A percentile compares a stretch with the other conserved stretches of the same genome.
Conservation (phyloP, 1,284 basidiomycete species). For the Pseudozyma thailandica region DNA sequence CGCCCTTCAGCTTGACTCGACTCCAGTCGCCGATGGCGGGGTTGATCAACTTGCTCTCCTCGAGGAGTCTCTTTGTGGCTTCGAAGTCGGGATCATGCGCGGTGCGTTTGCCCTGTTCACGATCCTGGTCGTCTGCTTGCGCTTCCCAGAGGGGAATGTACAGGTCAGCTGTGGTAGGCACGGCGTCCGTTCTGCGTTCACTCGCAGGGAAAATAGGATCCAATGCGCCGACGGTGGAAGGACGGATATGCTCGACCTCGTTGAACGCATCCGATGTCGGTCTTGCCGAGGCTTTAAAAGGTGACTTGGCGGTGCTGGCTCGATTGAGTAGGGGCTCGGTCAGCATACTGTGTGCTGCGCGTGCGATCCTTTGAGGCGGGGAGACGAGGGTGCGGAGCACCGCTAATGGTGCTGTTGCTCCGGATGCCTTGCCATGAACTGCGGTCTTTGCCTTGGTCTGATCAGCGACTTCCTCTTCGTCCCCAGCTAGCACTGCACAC, state of each 20-base stretch:
- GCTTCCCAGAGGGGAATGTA: conserved; percentile 42
- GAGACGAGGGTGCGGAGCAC: conserved; percentile 29
- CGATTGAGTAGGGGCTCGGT: conserved; percentile 54
- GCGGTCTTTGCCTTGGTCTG: background rate
- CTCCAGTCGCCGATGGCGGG: conserved; percentile 64
- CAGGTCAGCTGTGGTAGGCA: conserved; percentile 40
- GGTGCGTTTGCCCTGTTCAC: conserved; percentile 8
- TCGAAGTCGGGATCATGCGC: conserved; percentile 27
- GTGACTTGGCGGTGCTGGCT: conserved; percentile 3
- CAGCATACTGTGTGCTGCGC: conserved; percentile 47
- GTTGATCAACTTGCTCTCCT: conserved; percentile 54
- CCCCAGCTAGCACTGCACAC: conserved; percentile 53
- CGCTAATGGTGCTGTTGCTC: conserved; percentile 22
- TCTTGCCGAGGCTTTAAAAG: conserved; percentile 1
- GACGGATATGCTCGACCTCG: conserved; percentile 24
- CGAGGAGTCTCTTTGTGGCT: conserved; percentile 33
- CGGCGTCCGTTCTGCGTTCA: conserved; percentile 52
- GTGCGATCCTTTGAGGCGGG: conserved; percentile 40
- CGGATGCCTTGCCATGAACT: background rate
- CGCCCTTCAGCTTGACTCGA: conserved; percentile 46
- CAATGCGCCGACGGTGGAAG: conserved; percentile 29
- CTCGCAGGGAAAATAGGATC: conserved; percentile 51
- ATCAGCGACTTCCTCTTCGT: conserved; percentile 11
- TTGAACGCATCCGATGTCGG: conserved; percentile 28
- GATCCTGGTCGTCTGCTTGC: background rate